Conservation (phyloP, 768 basidiomycete genomes). For the Exsudoporus frostii region DNA sequence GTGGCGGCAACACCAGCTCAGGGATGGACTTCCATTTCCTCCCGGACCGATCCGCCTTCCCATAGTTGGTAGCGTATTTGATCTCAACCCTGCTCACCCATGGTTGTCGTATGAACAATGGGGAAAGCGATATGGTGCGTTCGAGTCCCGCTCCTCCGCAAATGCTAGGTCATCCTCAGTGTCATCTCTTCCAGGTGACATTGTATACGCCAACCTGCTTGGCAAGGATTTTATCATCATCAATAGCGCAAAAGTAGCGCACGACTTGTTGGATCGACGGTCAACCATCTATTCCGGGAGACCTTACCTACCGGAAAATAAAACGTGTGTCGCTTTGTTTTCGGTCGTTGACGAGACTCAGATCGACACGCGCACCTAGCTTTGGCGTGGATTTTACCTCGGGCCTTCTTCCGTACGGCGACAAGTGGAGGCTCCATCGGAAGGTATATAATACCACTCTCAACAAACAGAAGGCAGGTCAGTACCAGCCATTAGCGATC, state of each 20-base stretch:
- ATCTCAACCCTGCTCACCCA: constrained; percentile 20
- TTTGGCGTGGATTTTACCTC: constrained; percentile 32
- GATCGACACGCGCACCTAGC: constrained; percentile 8
- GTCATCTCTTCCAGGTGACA: constrained; percentile 10
- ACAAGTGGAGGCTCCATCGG: constrained; percentile 30
- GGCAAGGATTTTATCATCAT: constrained; percentile 29
- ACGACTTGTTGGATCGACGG: constrained; percentile 24
- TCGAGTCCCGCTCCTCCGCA: not conserved
- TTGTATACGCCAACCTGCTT: constrained; percentile 27
- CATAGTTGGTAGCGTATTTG: constrained; percentile 23
- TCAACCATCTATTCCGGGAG: constrained; percentile 29
- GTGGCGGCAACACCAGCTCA: constrained; percentile 16
- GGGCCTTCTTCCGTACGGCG: constrained; percentile 29
- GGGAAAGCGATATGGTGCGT: constrained; percentile 33
- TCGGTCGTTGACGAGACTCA: not conserved
- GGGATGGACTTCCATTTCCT: constrained; percentile 34
- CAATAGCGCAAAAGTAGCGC: constrained; percentile 20
- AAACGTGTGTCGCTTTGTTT: constrained; percentile 12
- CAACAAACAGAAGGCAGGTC: constrained; percentile 9
- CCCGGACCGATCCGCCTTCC: constrained; percentile 52
- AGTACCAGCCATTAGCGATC: constrained; percentile 17
- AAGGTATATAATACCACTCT: constrained; percentile 22
- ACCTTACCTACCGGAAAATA: constrained; percentile 19
- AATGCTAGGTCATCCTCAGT: not conserved
- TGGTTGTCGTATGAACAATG: constrained; percentile 35